Percentiles rank a stretch among this genome's conserved stretches.
These are phyloP conservation scores for Pythium coloratum DNA, from an alignment of 352 stramenopile genomes.

Conservation along the genomic window DNA sequence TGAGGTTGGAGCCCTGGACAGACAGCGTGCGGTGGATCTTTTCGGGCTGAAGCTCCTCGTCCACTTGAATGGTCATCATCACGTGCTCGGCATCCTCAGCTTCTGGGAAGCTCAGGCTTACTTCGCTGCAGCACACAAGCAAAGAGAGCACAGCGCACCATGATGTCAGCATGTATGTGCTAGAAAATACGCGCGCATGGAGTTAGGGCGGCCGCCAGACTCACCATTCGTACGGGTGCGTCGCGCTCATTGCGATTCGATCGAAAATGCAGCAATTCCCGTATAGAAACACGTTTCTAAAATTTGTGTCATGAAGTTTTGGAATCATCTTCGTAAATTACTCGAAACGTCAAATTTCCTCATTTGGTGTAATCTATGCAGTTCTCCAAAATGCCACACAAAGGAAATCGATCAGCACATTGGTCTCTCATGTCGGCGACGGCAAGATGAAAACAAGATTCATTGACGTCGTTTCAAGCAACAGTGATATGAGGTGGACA, in stretches of 20 bases:
- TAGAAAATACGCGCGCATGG: background rate
- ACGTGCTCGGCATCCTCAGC: conserved; percentile 66
- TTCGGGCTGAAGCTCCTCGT: conserved; percentile 83
- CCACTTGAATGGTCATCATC: conserved; percentile 82
- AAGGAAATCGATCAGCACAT: no score
- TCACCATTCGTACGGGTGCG: conserved; percentile 82
- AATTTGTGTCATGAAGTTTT: background rate
- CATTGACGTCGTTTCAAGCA: no score
- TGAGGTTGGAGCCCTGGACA: conserved; percentile 58
- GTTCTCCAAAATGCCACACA: no score
- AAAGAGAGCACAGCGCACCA: background rate
- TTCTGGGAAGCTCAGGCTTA: conserved; percentile 65
- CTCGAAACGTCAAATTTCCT: background rate
- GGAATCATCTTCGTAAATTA: background rate
- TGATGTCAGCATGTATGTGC: background rate
- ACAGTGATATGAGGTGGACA: no score
- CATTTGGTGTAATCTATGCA: no score
- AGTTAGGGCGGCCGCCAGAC: background rate
- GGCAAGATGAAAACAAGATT: no score
- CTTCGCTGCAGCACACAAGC: conserved; percentile 37
- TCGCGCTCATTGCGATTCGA: conserved; percentile 33
- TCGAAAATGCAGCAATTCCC: background rate
- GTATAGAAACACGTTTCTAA: conserved; percentile 13
- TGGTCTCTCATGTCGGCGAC: no score
- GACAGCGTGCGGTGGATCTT: conserved; percentile 80